Evolutionary conservation across 495 filamentous ascomycete genomes (phyloP).

Genomic region (Geoglossum glabrum): DNA sequence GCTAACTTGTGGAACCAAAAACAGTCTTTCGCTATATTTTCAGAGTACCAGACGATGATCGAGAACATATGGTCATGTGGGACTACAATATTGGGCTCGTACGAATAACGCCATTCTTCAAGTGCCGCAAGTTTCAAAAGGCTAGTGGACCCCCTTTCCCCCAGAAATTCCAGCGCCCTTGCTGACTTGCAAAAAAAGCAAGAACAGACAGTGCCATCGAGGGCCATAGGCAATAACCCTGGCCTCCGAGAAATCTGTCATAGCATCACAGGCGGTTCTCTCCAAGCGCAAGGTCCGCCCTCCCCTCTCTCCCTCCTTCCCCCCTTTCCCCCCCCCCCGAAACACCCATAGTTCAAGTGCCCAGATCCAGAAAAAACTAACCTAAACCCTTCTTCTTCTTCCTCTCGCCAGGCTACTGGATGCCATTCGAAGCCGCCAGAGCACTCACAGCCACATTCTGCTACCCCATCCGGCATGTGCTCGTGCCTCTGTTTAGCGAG

Average conservation of each 20-base stretch:
- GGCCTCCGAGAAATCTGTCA: conserved; percentile 72
- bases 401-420: conserved; percentile 81
- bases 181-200: conserved; percentile 10
- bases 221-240: conserved; percentile 56
- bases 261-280: conserved; percentile 83
- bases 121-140: conserved; percentile 71
- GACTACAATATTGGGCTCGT: conserved; percentile 94
- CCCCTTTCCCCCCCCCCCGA: no score
- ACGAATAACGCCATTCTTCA: conserved; percentile 87
- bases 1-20: no score
- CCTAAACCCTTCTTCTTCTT: no score
- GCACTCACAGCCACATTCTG: conserved; percentile 79
- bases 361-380: no score
- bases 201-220: conserved; percentile 59
- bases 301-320: no score
- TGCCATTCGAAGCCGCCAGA: conserved; percentile 70
- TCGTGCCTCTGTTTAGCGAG: conserved; percentile 76
- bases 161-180: not conserved
- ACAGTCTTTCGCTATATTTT: conserved; percentile 89
- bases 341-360: no score
- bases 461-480: conserved; percentile 55
- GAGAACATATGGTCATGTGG: conserved; percentile 70
- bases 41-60: conserved; percentile 43
- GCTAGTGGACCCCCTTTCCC: conserved; percentile 22
- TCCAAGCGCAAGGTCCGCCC: conserved; percentile 68